These are phyloP conservation scores for Lunasporangiospora selenospora DNA, from an alignment of 192 early-diverging fungal species.

Conservation along the genomic window DNA sequence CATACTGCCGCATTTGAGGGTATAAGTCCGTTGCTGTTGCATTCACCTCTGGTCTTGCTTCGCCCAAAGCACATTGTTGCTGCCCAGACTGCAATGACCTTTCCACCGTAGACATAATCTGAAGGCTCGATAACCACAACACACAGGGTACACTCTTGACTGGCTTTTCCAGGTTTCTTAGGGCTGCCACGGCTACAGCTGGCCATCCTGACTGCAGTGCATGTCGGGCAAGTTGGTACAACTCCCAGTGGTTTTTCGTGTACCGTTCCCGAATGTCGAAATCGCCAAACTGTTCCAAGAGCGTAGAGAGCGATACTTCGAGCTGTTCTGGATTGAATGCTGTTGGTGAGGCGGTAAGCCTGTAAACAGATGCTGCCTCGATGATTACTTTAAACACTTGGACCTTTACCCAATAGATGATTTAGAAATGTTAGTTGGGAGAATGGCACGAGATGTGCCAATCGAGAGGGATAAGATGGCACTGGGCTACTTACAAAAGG, in stretches of 20 bases:
- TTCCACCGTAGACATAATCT: slow-evolving; percentile 20
- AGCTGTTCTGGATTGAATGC: no score
- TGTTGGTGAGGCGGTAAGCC: no score
- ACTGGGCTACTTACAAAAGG: slow-evolving; percentile 33
- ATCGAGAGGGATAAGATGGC: no score
- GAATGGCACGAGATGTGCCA: no score
- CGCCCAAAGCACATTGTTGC: not conserved
- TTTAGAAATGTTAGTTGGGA: no score
- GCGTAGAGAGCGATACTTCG: no score
- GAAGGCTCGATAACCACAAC: slow-evolving; percentile 19
- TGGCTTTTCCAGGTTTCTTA: slow-evolving; percentile 19
- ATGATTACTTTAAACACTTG: no score
- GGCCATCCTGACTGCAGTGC: slow-evolving; percentile 44
- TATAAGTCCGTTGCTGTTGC: slow-evolving; percentile 16
- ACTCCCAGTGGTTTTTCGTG: slow-evolving; percentile 40
- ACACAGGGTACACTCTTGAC: slow-evolving; percentile 13
- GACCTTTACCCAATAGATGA: no score
- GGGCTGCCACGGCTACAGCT: slow-evolving; percentile 10
- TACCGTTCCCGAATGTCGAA: slow-evolving; percentile 8
- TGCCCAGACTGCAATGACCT: slow-evolving; percentile 18
- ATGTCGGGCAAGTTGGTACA: slow-evolving; percentile 29
- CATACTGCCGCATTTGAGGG: slow-evolving; percentile 29
- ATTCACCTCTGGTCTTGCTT: not conserved
- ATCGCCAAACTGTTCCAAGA: slow-evolving; percentile 22
- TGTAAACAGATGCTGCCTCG: no score